Percentiles rank a stretch among this genome's conserved stretches.
Conservation (phyloP, 805 yeast genomes). For the Saccharomyces paradoxus region DNA sequence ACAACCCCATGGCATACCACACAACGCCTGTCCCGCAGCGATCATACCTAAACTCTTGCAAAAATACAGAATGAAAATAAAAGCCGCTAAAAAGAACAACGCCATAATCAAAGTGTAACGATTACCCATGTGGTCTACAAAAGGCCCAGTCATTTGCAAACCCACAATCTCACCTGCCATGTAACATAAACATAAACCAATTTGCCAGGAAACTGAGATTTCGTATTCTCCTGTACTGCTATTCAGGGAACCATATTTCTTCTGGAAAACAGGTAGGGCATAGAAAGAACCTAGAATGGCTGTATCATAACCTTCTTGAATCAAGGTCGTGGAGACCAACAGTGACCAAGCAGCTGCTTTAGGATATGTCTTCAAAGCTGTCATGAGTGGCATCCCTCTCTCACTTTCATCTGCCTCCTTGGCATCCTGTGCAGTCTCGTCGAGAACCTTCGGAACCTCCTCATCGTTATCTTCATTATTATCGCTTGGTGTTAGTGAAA, state of each 20-base stretch:
- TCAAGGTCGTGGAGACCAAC: constrained; percentile 35
- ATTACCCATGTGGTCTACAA: constrained; percentile 41
- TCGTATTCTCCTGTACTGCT: constrained; percentile 24
- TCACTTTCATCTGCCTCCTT: no score
- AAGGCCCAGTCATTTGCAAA: constrained; percentile 37
- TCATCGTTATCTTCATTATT: no score
- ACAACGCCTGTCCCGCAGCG: constrained; percentile 37
- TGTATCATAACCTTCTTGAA: constrained; percentile 45
- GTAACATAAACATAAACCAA: constrained; percentile 23
- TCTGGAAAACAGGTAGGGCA: constrained; percentile 39
- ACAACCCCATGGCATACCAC: no score
- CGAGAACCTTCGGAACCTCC: no score
- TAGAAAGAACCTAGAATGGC: constrained; percentile 36
- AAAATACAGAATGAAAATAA: constrained; percentile 42
- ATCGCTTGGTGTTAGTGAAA: no score
- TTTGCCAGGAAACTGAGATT: constrained; percentile 37
- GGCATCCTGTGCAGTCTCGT: no score
- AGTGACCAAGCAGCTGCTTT: constrained; percentile 43
- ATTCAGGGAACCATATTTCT: constrained; percentile 35
- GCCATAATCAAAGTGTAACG: constrained; percentile 32
- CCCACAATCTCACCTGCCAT: constrained; percentile 40
- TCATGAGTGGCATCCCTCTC: constrained; percentile 24
- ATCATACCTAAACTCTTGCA: constrained; percentile 35
- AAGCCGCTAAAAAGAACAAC: constrained; percentile 28
- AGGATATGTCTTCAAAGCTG: constrained; percentile 37